These are phyloP conservation scores for Fusarium poae DNA, from an alignment of 2,329 filamentous ascomycete species.

Conservation along the genomic window DNA sequence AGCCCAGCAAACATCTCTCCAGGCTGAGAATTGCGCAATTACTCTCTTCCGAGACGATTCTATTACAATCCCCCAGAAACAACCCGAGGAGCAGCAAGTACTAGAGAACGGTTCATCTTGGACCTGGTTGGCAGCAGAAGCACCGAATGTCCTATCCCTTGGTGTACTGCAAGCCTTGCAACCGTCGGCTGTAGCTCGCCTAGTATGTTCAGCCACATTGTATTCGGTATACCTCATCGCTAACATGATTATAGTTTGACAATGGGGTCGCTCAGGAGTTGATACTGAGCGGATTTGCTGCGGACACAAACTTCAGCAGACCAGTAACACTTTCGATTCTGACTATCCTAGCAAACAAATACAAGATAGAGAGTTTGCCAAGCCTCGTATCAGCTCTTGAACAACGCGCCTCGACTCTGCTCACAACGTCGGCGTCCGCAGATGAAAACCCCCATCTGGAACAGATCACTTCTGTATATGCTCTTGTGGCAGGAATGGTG, in stretches of 20 bases:
- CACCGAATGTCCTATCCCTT: constrained; percentile 55
- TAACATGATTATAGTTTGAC: constrained; percentile 52
- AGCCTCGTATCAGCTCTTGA: constrained; percentile 49
- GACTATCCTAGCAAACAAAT: constrained; percentile 61
- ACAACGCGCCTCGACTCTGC: constrained; percentile 39
- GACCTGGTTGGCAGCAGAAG: constrained; percentile 52
- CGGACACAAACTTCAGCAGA: constrained; percentile 36
- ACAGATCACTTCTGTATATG: constrained; percentile 53
- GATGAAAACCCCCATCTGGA: constrained; percentile 39
- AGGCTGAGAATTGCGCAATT: constrained; percentile 53
- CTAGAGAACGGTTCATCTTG: constrained; percentile 45
- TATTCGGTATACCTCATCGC: constrained; percentile 8
- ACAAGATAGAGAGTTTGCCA: constrained; percentile 54
- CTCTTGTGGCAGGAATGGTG: constrained; percentile 56
- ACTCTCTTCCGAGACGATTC: constrained; percentile 55
- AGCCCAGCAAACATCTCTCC: constrained; percentile 53
- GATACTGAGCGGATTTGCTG: constrained; percentile 48
- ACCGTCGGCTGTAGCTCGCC: constrained; percentile 51
- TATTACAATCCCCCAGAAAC: constrained; percentile 35
- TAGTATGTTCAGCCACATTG: constrained; percentile 49
- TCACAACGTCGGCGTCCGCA: constrained; percentile 25
- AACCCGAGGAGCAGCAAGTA: constrained; percentile 22
- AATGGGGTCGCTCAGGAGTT: constrained; percentile 54
- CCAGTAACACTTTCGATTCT: constrained; percentile 55
- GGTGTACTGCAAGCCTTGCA: constrained; percentile 56